Evolutionary conservation across 768 basidiomycete genomes (phyloP).

Genomic region (Auriscalpium orientale): DNA sequence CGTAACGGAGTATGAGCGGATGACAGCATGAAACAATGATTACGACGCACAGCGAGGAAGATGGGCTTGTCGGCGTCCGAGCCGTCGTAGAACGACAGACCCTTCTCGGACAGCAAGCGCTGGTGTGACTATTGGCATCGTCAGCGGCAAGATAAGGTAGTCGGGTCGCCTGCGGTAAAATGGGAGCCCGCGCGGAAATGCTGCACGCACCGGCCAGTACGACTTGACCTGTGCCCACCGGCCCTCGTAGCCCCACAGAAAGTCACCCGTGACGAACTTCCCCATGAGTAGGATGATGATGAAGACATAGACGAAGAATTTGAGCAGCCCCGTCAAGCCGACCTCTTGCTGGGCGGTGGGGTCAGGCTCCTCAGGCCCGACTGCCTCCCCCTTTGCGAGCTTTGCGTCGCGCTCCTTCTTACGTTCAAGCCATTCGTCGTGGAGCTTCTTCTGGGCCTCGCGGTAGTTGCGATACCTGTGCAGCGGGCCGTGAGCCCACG

Average conservation of each 20-base stretch:
- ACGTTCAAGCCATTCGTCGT: constrained; percentile 59
- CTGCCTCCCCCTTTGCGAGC: constrained; percentile 65
- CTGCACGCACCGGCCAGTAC: constrained; percentile 50
- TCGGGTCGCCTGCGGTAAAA: background rate
- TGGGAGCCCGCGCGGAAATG: background rate
- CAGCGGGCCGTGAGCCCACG: background rate
- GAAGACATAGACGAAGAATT: constrained; percentile 53
- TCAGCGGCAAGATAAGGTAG: background rate
- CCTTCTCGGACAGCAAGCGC: constrained; percentile 66
- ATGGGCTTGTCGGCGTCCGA: constrained; percentile 54
- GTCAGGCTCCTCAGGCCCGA: constrained; percentile 65
- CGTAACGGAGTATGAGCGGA: constrained; percentile 20
- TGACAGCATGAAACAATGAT: constrained; percentile 9
- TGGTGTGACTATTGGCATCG: constrained; percentile 39
- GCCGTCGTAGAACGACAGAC: constrained; percentile 68
- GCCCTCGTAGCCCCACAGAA: constrained; percentile 73
- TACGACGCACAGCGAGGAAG: constrained; percentile 69
- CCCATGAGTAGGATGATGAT: constrained; percentile 55
- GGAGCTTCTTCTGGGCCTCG: constrained; percentile 50
- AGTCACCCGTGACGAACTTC: constrained; percentile 83
- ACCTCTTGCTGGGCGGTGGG: constrained; percentile 66
- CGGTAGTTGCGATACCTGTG: constrained; percentile 61
- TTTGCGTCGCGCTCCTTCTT: constrained; percentile 66
- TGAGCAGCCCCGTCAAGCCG: constrained; percentile 56
- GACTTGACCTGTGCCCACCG: constrained; percentile 54